phyloP scores from a whole-genome alignment of 129 eudicot genomes.

The Flaveria sonorensis region DNA sequence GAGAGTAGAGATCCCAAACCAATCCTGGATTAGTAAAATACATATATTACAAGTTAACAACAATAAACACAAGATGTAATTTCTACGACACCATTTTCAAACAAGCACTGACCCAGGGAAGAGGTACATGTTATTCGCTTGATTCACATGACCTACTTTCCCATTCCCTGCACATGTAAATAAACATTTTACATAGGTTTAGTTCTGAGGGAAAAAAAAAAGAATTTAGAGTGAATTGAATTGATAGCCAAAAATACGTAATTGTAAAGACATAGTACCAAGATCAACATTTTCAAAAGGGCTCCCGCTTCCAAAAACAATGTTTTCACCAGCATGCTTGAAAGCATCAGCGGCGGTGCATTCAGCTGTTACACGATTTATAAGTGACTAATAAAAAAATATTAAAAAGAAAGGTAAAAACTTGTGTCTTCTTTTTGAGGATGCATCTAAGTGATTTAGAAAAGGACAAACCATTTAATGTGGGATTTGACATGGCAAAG shows the following conservation, averaged over 20 bases:
- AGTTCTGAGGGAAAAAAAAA: neutral
- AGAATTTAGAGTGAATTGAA: neutral
- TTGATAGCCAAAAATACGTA: neutral
- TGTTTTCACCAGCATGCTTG: conserved; percentile 89
- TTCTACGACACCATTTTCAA: conserved; percentile 4
- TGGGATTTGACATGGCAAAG: conserved; percentile 99
- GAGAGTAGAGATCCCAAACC: conserved; percentile 94
- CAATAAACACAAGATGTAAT: neutral
- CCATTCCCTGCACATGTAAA: conserved; percentile 74
- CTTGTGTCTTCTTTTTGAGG: conserved; percentile 13
- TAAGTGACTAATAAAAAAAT: conserved; percentile 12
- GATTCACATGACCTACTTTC: conserved; percentile 94
- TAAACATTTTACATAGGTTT: neutral
- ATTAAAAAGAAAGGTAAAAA: neutral
- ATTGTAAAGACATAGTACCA: conserved; percentile 45
- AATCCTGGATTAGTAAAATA: conserved; percentile 51
- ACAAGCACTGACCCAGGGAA: conserved; percentile 82
- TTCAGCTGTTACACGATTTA: conserved; percentile 72
- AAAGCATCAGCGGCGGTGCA: conserved; percentile 95
- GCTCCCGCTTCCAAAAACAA: conserved; percentile 97
- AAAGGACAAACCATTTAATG: conserved; percentile 73
- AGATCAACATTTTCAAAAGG: conserved; percentile 89
- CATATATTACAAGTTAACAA: conserved; percentile 1
- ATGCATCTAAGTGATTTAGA: conserved; percentile 25
- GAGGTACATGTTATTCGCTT: conserved; percentile 99